phyloP scores from a whole-genome alignment of 371 early-diverging fungal genomes.

The Rhizomucor pusillus region DNA sequence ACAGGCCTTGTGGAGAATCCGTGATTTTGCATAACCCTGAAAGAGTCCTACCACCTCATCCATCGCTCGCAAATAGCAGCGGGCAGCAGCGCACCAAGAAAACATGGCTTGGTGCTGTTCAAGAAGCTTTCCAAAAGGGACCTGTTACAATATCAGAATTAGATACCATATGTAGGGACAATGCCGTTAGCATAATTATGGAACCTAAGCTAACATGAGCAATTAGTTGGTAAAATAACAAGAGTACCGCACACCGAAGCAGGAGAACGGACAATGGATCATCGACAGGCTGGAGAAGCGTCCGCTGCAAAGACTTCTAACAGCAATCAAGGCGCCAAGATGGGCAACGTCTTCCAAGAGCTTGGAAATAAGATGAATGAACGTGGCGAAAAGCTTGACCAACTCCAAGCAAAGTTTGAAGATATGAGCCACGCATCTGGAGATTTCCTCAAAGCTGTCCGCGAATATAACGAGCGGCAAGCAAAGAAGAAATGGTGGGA shows the following conservation, averaged over 20 bases:
- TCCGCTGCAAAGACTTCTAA: background rate
- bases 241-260: background rate
- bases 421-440: slow-evolving; percentile 53
- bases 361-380: slow-evolving; percentile 52
- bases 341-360: slow-evolving; percentile 43
- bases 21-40: slow-evolving; percentile 42
- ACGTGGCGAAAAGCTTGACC: slow-evolving; percentile 49
- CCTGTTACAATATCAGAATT: slow-evolving; percentile 43
- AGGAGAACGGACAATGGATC: background rate
- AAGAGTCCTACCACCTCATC: slow-evolving; percentile 40
- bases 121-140: slow-evolving; percentile 42
- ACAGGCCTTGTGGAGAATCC: slow-evolving; percentile 27
- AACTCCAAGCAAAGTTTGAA: slow-evolving; percentile 49
- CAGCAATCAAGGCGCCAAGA: slow-evolving; percentile 12
- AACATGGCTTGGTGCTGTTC: slow-evolving; percentile 48
- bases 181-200: too few relatives aligned
- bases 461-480: slow-evolving; percentile 55
- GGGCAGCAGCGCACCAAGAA: slow-evolving; percentile 26
- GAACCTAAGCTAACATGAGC: too few relatives aligned
- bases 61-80: slow-evolving; percentile 16
- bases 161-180: slow-evolving; percentile 47
- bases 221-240: background rate
- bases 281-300: background rate
- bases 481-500: slow-evolving; percentile 38
- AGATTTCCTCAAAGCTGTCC: slow-evolving; percentile 51